Conservation (phyloP, 2,329 filamentous ascomycete genomes). For the Aspergillus novoparasiticus region DNA sequence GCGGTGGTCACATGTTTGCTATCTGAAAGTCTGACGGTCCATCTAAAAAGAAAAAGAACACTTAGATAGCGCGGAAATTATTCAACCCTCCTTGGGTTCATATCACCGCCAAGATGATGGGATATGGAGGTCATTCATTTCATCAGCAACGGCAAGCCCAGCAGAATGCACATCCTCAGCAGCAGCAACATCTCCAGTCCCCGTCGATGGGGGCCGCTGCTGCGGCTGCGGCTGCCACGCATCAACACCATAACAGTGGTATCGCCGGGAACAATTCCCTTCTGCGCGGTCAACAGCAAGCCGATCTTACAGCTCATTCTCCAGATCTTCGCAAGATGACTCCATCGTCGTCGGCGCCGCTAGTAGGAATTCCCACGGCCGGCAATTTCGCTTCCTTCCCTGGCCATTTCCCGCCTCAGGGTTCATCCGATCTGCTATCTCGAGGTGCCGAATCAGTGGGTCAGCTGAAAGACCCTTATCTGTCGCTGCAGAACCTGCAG, state of each 20-base stretch:
- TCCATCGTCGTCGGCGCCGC: slow-evolving; percentile 30
- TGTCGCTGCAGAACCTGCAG: slow-evolving; percentile 33
- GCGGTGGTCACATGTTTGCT: slow-evolving; percentile 18
- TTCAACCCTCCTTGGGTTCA: neutral
- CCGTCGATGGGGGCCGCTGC: slow-evolving; percentile 29
- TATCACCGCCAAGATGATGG: slow-evolving; percentile 34
- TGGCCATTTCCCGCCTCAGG: slow-evolving; percentile 31
- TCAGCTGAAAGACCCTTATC: slow-evolving; percentile 27
- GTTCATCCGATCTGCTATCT: slow-evolving; percentile 32
- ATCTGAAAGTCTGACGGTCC: neutral
- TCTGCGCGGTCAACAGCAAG: slow-evolving; percentile 30
- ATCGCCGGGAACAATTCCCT: slow-evolving; percentile 30
- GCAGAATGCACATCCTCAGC: slow-evolving; percentile 27
- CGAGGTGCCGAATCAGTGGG: slow-evolving; percentile 31
- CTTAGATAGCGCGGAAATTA: neutral
- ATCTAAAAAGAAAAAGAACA: neutral
- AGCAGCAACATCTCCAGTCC: slow-evolving; percentile 34
- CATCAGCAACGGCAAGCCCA: slow-evolving; percentile 30
- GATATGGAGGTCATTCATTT: slow-evolving; percentile 36
- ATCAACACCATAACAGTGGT: slow-evolving; percentile 30
- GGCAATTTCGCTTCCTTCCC: slow-evolving; percentile 31
- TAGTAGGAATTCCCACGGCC: slow-evolving; percentile 32
- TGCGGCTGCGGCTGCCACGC: neutral
- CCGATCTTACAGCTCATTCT: slow-evolving; percentile 29
- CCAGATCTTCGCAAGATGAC: slow-evolving; percentile 39